Evolutionary conservation across 306 rosid genomes (phyloP).

Genomic region (Glycine soja): DNA sequence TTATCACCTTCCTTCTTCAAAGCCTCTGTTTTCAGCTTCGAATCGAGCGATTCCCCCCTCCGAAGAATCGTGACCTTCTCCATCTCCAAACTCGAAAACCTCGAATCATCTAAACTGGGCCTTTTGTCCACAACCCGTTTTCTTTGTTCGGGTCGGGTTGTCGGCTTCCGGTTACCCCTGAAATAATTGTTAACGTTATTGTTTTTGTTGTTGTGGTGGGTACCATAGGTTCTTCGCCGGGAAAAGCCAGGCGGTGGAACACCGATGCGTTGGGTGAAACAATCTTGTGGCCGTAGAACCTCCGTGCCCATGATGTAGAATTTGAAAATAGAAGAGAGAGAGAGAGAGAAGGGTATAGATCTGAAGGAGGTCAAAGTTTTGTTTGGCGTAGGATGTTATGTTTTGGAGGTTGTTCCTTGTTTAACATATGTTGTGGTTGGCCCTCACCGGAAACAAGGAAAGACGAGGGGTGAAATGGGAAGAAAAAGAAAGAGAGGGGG

Average conservation of each 20-base stretch:
- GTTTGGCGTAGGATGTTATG: not conserved
- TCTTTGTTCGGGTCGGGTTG: slow-evolving; percentile 53
- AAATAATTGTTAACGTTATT: too few species aligned
- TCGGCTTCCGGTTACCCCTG: slow-evolving; percentile 52
- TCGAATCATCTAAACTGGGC: slow-evolving; percentile 65
- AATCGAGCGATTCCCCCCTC: slow-evolving; percentile 81
- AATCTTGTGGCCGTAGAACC: slow-evolving; percentile 79
- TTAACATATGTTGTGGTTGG: slow-evolving; percentile 12
- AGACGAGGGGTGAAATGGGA: slow-evolving; percentile 32
- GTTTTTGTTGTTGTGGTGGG: not conserved
- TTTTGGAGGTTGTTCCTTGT: slow-evolving; percentile 7
- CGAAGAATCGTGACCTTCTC: slow-evolving; percentile 80
- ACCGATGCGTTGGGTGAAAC: slow-evolving; percentile 61
- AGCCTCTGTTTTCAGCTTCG: slow-evolving; percentile 53
- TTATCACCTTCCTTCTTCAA: slow-evolving; percentile 55
- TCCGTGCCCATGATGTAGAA: slow-evolving; percentile 72
- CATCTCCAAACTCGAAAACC: slow-evolving; percentile 45
- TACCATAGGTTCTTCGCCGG: slow-evolving; percentile 50
- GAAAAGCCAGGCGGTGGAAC: slow-evolving; percentile 51
- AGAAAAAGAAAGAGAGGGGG: not conserved
- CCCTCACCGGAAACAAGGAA: slow-evolving; percentile 43
- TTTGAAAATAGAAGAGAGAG: not conserved
- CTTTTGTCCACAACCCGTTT: slow-evolving; percentile 51
- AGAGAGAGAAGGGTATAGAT: not conserved
- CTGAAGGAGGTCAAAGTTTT: not conserved